Conservation (phyloP, 257 asterid species). For the Solanum medicagineum region DNA sequence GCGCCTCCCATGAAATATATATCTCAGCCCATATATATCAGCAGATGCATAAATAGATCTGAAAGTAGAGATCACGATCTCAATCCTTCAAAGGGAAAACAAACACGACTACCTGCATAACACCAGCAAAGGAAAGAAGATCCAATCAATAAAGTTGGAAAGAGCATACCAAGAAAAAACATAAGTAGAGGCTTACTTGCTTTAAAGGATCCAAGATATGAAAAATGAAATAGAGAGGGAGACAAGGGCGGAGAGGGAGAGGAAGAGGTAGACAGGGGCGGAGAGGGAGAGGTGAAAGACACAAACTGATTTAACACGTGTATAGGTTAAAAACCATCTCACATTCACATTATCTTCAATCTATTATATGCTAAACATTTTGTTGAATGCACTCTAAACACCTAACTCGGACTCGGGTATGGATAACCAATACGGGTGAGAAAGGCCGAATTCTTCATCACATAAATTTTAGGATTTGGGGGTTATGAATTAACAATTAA, state of each 20-base stretch:
- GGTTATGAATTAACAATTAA: background rate
- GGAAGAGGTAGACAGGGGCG: background rate
- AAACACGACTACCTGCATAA: background rate
- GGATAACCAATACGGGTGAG: background rate
- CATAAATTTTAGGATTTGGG: background rate
- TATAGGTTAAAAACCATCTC: background rate
- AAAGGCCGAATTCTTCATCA: background rate
- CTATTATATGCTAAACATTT: background rate
- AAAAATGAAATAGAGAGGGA: background rate
- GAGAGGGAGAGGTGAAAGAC: background rate
- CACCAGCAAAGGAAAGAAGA: background rate
- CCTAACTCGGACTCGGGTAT: background rate
- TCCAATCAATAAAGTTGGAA: background rate
- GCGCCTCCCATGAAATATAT: constrained; percentile 85
- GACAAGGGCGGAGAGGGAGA: background rate
- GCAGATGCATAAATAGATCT: background rate
- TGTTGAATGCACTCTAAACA: background rate
- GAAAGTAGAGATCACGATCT: background rate
- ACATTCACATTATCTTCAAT: background rate
- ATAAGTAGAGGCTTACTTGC: background rate
- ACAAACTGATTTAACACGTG: background rate
- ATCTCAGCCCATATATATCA: constrained; percentile 63
- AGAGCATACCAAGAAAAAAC: background rate
- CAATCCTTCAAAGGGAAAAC: constrained; percentile 3
- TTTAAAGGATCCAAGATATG: background rate